Base-by-base conservation (phyloP, 2,329 filamentous ascomycete genomes). In the Penicillium sp. region DNA sequence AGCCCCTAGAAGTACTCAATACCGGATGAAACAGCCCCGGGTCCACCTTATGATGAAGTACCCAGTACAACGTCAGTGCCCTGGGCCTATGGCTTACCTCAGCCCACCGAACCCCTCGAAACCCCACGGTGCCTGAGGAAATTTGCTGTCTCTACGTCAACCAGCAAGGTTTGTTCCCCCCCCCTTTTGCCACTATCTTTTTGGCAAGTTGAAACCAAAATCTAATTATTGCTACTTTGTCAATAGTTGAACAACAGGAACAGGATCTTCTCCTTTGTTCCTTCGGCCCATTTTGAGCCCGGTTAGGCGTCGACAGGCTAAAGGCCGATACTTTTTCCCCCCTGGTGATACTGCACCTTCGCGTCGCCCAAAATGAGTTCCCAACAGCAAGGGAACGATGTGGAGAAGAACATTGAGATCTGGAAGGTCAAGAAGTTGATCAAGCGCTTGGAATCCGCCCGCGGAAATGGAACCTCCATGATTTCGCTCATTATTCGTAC, bases 401-500 rank as follows among this genome's bases (percentile, higher is more conserved):
- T 93, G 69, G 95, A 99, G 86, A 98, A 98, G 87, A 99, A 98
- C 80, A 89, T 89, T 66, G 87, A 89, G 79, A 89, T 89, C 71
- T 83, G 81, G 81, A 97, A 99, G 89, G 93, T 99, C 75, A 99
- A 99, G 86, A 99, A 99, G 85, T 84, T 99, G 75, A 96, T 99
- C 82, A 99, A 98, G 82, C 91, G 95, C 72, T 91, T 99, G 71
- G 95, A 98, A 80, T 90, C 92, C 62, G 96, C 96, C 69, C 87
- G 96, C 77, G 95, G 95, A 77, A 99, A 99, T 86, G 95, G 95
- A 81, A 99, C 95, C 64, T 93, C 89, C 82, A 99, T 99, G 95
- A 99, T 99, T 80, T 98, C 93, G 64, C 86, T 99, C 79, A 97
- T 99, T 72, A 98, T 99, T 74, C 95, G 92, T 96, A 83, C 73